A percentile compares a stretch with the other conserved stretches of the same genome.
Evolutionary conservation across 169 alveolate genomes (phyloP).

Genomic region (Plasmodium blacklocki): DNA sequence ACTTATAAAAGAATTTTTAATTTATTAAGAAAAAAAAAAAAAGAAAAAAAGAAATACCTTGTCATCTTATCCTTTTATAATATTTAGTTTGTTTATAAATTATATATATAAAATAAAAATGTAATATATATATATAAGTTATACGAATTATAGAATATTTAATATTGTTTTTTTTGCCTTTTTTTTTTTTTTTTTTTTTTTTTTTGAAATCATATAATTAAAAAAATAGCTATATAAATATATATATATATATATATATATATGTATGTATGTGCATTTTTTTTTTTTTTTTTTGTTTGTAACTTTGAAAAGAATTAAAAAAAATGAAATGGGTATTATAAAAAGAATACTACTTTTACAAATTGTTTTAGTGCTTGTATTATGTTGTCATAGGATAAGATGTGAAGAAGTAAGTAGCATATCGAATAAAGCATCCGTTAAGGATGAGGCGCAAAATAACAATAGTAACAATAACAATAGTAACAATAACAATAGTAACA

Average conservation of each 20-base stretch:
- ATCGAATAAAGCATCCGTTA: background rate
- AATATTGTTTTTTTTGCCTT: no score
- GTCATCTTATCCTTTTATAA: no score
- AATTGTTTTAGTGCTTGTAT: slow-evolving; percentile 20
- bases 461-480: background rate
- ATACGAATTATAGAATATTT: no score
- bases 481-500: background rate
- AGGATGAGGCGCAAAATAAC: background rate
- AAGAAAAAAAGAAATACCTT: no score
- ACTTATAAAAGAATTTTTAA: no score
- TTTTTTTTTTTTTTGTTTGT: background rate
- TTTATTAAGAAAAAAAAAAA: no score
- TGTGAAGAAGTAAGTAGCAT: slow-evolving; percentile 12
- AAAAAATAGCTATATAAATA: background rate
- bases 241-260: no score
- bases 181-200: background rate
- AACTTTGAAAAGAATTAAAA: slow-evolving; percentile 13
- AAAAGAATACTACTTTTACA: slow-evolving; percentile 34
- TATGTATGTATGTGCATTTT: no score
- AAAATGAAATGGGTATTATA: slow-evolving; percentile 72
- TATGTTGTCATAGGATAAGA: background rate
- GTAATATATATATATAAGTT: no score
- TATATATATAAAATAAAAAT: no score
- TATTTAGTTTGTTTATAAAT: no score
- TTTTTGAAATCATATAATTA: background rate